Evolutionary conservation across 2,329 filamentous ascomycete species (phyloP), one percentile per base, ranked within the genome.

Genomic region (Exophiala viscosa): DNA sequence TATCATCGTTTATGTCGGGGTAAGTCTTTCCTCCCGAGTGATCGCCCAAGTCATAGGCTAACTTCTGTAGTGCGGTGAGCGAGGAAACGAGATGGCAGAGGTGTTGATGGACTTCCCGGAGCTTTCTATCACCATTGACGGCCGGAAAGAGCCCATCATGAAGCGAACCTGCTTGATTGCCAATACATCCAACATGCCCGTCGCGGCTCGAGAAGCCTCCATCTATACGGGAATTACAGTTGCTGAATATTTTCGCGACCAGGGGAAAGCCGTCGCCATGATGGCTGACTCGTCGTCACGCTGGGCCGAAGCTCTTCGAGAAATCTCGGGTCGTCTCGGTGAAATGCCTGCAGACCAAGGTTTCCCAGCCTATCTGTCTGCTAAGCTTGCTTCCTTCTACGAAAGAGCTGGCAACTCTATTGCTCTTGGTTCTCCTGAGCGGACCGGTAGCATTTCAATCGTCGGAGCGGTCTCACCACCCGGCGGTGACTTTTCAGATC

Each of bases 341-440:
- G 93, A 99, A 74, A 99, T 99, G 93, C 93, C 93, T 75, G 93
- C 93, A 72, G 93, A 99, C 73, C 93, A 99, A 75, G 93, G 93
- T 84, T 99, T 96, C 85, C 93, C 93, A 41, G 93, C 93, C 46
- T 99, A 99, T 71, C 82, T 99, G 50, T 85, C 90, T 76, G 90
- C 93, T 62, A 99, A 99, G 78, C 83, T 99, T 60, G 93, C 93
- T 59, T 96, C 90, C 67, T 99, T 99, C 82, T 99, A 99, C 82
- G 93, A 99, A 76, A 91, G 93, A 77, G 93, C 93, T 61, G 93
- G 93, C 62, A 88, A 88, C 69, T 87, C 91, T 59, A 82, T 84
- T 68, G 80, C 89, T 55, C 82, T 99, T 40, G 93, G 93, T 63
- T 95, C 89, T 62, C 93, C 93, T 20, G 86, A 91, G 70, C 85